Percentiles rank a stretch among this genome's conserved stretches.
Conservation (phyloP, 106 monocot species). For the Dendrobium chrysotoxum region DNA sequence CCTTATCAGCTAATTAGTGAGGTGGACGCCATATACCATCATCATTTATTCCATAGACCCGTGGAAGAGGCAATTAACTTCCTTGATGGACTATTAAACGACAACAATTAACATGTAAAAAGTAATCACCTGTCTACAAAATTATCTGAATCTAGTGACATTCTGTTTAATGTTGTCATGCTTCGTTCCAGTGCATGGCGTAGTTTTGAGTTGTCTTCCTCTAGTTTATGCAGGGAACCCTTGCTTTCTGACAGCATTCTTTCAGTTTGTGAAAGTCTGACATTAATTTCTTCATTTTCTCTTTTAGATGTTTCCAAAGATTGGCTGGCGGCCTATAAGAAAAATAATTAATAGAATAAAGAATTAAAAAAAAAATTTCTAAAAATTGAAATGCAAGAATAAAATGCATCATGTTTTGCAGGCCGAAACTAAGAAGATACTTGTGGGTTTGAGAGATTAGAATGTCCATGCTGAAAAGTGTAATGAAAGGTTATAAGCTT, state of each 20-base stretch:
- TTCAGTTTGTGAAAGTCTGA: conserved; percentile 60
- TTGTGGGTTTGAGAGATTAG: neutral
- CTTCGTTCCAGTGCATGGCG: conserved; percentile 81
- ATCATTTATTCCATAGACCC: neutral
- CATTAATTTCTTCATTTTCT: conserved; percentile 59
- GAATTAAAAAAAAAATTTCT: neutral
- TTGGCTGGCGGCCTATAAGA: conserved; percentile 53
- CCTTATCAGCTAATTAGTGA: neutral
- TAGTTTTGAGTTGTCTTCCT: conserved; percentile 88
- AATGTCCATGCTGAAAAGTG: no score
- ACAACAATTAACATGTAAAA: neutral
- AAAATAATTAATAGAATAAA: neutral
- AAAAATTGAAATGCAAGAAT: neutral
- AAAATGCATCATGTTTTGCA: conserved; percentile 4
- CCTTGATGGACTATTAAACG: neutral
- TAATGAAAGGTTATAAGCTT: neutral
- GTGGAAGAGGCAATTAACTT: neutral
- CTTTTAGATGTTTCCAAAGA: conserved; percentile 47
- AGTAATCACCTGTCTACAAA: conserved; percentile 76
- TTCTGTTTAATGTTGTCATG: conserved; percentile 85
- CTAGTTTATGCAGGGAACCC: conserved; percentile 64
- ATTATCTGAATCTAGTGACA: conserved; percentile 98
- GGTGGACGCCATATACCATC: neutral
- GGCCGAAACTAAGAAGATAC: neutral
- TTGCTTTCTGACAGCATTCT: conserved; percentile 57